Percentiles rank a stretch among this genome's conserved stretches.
Evolutionary conservation across 2,329 filamentous ascomycete genomes (phyloP).

Genomic region (Lasiodiplodia sp.): DNA sequence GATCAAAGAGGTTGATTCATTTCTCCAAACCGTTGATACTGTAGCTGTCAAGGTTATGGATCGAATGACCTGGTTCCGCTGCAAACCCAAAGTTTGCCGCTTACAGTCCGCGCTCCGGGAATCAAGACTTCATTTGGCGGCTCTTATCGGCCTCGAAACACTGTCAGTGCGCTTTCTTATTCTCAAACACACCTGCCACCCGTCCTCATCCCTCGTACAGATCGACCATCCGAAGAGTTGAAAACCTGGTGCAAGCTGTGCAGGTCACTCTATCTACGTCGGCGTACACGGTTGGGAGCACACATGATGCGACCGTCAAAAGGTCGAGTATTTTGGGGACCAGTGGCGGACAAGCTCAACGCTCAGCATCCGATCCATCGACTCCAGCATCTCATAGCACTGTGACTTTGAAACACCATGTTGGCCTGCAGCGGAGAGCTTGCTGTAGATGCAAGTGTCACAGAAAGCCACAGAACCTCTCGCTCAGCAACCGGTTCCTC

Average conservation of each 20-base stretch:
- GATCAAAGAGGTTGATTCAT: background rate
- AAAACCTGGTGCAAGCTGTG: background rate
- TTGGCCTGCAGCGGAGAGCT: background rate
- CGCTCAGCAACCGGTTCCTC: background rate
- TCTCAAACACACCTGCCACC: too few relatives aligned
- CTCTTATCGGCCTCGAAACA: background rate
- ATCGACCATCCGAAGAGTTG: background rate
- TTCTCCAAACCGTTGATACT: background rate
- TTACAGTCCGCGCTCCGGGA: slow-evolving; percentile 8
- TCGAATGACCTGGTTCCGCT: background rate
- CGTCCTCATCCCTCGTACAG: background rate
- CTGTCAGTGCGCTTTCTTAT: background rate
- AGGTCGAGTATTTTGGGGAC: background rate
- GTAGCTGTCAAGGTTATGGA: background rate
- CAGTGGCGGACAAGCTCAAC: background rate
- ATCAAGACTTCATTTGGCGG: background rate
- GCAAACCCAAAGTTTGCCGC: background rate
- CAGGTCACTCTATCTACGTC: background rate
- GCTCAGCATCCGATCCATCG: background rate
- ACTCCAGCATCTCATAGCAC: background rate
- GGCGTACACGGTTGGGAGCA: background rate
- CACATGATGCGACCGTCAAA: background rate
- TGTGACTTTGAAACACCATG: background rate
- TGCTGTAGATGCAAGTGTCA: slow-evolving; percentile 8
- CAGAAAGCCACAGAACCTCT: background rate